Conservation (phyloP, 768 basidiomycete species). For the Xerocomus brunneocitrinus region DNA sequence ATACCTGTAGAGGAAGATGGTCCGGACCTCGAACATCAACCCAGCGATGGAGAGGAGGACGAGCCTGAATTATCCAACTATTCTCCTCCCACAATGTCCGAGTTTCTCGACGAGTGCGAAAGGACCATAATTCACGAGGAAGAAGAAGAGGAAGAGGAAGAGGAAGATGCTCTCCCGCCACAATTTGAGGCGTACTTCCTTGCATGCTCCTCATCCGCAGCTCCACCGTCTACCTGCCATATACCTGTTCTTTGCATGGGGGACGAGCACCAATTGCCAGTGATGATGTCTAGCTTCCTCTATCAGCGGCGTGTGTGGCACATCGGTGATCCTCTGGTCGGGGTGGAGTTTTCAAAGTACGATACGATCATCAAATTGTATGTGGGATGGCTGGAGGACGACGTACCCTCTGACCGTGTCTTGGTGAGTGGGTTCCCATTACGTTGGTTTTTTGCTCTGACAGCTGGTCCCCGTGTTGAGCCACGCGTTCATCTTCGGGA, state of each 20-base stretch:
- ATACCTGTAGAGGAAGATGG: background rate
- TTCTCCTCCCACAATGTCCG: conserved; percentile 2
- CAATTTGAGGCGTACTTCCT: conserved; percentile 3
- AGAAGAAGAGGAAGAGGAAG: background rate
- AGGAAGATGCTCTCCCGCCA: background rate
- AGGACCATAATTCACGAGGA: background rate
- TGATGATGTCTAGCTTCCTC: conserved; percentile 10
- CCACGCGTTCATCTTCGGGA: conserved; percentile 7
- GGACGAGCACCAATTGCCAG: background rate
- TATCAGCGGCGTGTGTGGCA: conserved; percentile 4
- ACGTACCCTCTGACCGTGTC: background rate
- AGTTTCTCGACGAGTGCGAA: conserved; percentile 2
- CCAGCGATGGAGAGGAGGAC: background rate
- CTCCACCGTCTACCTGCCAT: conserved; percentile 1
- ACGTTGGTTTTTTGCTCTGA: background rate
- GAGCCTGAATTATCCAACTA: background rate
- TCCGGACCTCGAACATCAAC: background rate
- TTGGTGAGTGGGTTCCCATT: background rate
- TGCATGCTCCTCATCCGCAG: background rate
- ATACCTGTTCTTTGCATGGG: conserved; percentile 9
- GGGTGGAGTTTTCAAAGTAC: conserved; percentile 6
- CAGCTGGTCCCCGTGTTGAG: background rate
- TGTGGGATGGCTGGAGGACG: conserved; percentile 5
- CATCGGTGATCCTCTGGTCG: conserved; percentile 4
- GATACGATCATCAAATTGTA: background rate